Evolutionary conservation across 129 eudicot genomes (phyloP).

Genomic region (Flaveria brownii): DNA sequence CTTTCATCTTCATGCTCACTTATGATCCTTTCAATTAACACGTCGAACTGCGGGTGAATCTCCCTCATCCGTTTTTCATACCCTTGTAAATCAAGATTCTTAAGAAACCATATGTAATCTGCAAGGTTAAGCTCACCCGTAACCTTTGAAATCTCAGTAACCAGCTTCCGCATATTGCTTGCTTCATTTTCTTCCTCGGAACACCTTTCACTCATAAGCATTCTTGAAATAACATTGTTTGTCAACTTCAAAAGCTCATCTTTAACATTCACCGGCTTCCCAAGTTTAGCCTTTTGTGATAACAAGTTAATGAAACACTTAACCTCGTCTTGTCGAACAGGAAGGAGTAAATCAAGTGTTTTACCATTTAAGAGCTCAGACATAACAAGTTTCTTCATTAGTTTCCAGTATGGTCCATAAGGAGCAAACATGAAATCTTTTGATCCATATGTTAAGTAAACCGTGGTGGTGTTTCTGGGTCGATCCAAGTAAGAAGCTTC

Average conservation of each 20-base stretch:
- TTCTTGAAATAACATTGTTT: conserved; percentile 57
- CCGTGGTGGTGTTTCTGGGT: conserved; percentile 41
- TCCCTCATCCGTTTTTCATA: conserved; percentile 42
- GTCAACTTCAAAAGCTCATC: conserved; percentile 56
- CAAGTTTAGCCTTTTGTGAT: conserved; percentile 31
- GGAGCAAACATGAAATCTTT: conserved; percentile 72
- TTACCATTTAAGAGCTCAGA: conserved; percentile 53
- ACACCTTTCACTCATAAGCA: conserved; percentile 66
- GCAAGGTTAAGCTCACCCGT: conserved; percentile 53
- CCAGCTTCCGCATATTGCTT: conserved; percentile 42
- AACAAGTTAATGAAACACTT: conserved; percentile 35
- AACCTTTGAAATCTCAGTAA: conserved; percentile 46
- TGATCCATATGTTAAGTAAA: conserved; percentile 61
- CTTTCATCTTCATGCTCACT: conserved; percentile 47
- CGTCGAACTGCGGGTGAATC: conserved; percentile 37
- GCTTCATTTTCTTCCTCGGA: conserved; percentile 50
- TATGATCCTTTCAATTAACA: conserved; percentile 58
- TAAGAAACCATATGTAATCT: conserved; percentile 56
- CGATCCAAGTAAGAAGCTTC: conserved; percentile 51
- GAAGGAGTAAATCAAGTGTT: conserved; percentile 50
- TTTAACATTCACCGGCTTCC: conserved; percentile 47
- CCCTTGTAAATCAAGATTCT: conserved; percentile 73
- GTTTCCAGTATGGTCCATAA: conserved; percentile 66
- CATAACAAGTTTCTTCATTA: conserved; percentile 64
- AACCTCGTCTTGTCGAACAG: conserved; percentile 51